Base-by-base conservation (phyloP, 441 rosid species). In the Mallotus japonicus region DNA sequence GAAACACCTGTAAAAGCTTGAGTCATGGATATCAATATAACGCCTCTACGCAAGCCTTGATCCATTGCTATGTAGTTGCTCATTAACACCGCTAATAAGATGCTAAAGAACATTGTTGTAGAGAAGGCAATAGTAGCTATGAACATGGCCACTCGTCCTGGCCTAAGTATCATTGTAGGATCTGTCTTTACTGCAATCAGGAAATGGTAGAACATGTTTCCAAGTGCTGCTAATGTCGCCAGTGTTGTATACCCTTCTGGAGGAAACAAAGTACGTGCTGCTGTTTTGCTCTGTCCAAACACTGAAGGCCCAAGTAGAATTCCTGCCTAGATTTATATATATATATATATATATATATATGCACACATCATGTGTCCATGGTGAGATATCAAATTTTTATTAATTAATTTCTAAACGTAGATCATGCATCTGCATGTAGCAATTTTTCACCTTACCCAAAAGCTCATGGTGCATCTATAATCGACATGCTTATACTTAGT, bases 1-100 rank as follows among this genome's bases (percentile, higher is more conserved):
- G 85, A 83, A 64, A 77, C 76, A 50, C 78, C 81, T 5, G 81
- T 76, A 40, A 85, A 51, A 20, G 78, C 42, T 60, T 82, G 87
- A 6, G 73, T 15, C 12, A 67, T 50, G 2, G 81, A 84, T 24
- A 82, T 40, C n/a, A 67, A 58, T 1, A 69, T 14, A 50, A 80
- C 42, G 1, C 74, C 53, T 19, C 56, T 68, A 7, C 51, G 1
- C 46, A 83, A 64, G 55, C n/a, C 47, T 19, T 77, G 0, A 44
- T 70, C 76, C 83, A 77, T 56, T 32, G 74, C 19, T 22, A 81
- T 0, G 24, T 13, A 17, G 13, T 6, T 70, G 32, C 15, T 54
- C 0, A 85, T 34, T 57, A 73, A 0, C 6, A 75, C 0, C 0
- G 83, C 24, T 1, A 74, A 5, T 8, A 44, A 42, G n/a, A 72